A percentile compares a stretch with the other conserved stretches of the same genome.
Evolutionary conservation across 1,284 basidiomycete species (phyloP).

Genomic region (Athelia sp.): DNA sequence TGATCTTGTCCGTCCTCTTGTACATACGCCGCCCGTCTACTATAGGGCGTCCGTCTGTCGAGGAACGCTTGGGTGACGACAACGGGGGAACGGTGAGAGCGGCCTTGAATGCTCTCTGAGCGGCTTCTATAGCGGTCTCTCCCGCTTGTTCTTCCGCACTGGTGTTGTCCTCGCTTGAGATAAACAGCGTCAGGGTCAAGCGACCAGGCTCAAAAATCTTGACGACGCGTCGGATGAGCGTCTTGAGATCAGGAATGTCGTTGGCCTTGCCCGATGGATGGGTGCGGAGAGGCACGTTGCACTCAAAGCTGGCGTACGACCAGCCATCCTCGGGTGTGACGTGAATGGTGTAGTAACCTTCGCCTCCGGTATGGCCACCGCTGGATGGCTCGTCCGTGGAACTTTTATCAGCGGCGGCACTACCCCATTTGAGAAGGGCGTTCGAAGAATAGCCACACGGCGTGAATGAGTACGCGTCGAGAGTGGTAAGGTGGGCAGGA

Average conservation of each 20-base stretch:
- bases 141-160: slow-evolving; percentile 44
- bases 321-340: slow-evolving; percentile 97
- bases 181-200: slow-evolving; percentile 88
- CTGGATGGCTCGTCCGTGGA: not conserved
- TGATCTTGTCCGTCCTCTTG: slow-evolving; percentile 90
- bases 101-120: slow-evolving; percentile 63
- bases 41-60: slow-evolving; percentile 2
- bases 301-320: slow-evolving; percentile 98
- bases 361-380: slow-evolving; percentile 32
- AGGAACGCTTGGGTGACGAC: slow-evolving; percentile 1
- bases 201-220: slow-evolving; percentile 89
- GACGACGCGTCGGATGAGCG: slow-evolving; percentile 85
- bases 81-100: slow-evolving; percentile 36
- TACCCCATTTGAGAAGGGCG: slow-evolving; percentile 74
- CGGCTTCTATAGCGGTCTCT: slow-evolving; percentile 56
- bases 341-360: slow-evolving; percentile 98
- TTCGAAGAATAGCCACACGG: slow-evolving; percentile 98
- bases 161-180: slow-evolving; percentile 63
- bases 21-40: slow-evolving; percentile 29
- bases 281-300: slow-evolving; percentile 82
- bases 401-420: slow-evolving; percentile 22
- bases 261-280: slow-evolving; percentile 28
- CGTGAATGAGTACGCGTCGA: slow-evolving; percentile 92
- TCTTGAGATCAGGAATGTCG: slow-evolving; percentile 68
- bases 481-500: slow-evolving; percentile 68